Conservation (phyloP, 495 filamentous ascomycete species). For the Aspergillus mulundensis region DNA sequence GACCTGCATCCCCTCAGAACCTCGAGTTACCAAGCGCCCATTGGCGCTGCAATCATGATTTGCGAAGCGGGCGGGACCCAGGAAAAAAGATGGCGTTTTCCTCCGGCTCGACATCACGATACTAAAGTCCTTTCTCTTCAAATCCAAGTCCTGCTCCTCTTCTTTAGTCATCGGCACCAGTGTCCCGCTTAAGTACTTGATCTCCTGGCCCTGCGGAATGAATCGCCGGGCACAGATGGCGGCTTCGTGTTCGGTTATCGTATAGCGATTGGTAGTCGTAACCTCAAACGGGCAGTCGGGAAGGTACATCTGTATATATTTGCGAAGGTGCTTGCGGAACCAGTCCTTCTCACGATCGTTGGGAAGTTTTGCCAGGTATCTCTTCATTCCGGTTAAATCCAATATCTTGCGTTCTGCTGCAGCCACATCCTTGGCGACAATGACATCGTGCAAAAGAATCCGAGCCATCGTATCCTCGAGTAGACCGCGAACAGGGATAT, state of each 20-base stretch:
- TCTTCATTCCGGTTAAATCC: conserved; percentile 66
- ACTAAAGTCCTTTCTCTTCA: conserved; percentile 85
- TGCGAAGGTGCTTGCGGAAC: conserved; percentile 79
- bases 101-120: conserved; percentile 91
- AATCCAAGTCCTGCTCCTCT: conserved; percentile 76
- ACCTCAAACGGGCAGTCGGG: conserved; percentile 94
- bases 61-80: conserved; percentile 91
- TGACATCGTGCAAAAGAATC: conserved; percentile 71
- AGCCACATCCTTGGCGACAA: conserved; percentile 66
- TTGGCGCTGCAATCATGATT: conserved; percentile 98
- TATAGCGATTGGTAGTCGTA: conserved; percentile 90
- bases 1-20: conserved; percentile 83
- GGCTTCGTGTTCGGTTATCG: conserved; percentile 83
- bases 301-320: conserved; percentile 89
- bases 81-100: conserved; percentile 81
- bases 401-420: conserved; percentile 69
- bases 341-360: conserved; percentile 80
- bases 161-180: conserved; percentile 85
- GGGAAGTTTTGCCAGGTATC: conserved; percentile 59
- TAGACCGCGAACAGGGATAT: conserved; percentile 76
- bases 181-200: conserved; percentile 88
- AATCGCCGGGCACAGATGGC: conserved; percentile 75
- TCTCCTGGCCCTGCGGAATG: conserved; percentile 74
- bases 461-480: conserved; percentile 73
- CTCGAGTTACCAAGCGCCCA: conserved; percentile 74